These are phyloP conservation scores for Skeletonema tropicum DNA, from an alignment of 108 stramenopile genomes.

Conservation along the genomic window DNA sequence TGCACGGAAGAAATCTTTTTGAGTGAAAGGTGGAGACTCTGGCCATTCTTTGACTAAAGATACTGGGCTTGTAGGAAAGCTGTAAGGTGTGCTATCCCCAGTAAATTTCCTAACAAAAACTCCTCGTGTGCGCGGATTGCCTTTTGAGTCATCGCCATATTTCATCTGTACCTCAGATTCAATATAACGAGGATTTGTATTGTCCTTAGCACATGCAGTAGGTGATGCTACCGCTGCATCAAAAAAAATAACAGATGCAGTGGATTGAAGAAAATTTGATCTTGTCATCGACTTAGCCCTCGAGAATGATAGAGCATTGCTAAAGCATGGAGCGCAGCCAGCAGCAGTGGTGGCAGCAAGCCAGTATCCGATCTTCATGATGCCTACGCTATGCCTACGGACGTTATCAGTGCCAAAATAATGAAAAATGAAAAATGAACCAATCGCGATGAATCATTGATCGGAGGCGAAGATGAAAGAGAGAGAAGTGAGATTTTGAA, in stretches of 20 bases:
- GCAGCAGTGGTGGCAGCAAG: slow-evolving; percentile 3
- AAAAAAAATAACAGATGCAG: slow-evolving; percentile 35
- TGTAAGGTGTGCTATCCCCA: slow-evolving; percentile 83
- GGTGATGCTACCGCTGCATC: slow-evolving; percentile 12
- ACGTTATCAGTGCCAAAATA: too few relatives aligned
- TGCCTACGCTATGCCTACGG: too few relatives aligned
- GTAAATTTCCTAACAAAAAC: slow-evolving; percentile 79
- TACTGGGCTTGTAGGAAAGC: slow-evolving; percentile 64
- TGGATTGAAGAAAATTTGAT: slow-evolving; percentile 39
- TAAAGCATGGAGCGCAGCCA: slow-evolving; percentile 11
- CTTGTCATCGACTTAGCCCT: slow-evolving; percentile 9
- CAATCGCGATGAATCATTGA: too few relatives aligned
- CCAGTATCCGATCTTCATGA: neutral
- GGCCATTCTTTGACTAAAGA: slow-evolving; percentile 87
- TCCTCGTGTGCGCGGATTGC: slow-evolving; percentile 80
- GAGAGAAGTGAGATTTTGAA: too few relatives aligned
- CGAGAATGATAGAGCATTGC: slow-evolving; percentile 28
- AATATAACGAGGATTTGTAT: slow-evolving; percentile 63
- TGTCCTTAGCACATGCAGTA: slow-evolving; percentile 33
- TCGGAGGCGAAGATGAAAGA: too few relatives aligned
- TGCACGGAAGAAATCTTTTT: slow-evolving; percentile 84
- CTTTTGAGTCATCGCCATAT: slow-evolving; percentile 63
- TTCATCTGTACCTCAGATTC: slow-evolving; percentile 84
- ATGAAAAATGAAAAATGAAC: too few relatives aligned
- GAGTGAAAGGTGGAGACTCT: slow-evolving; percentile 71